Evolutionary conservation across 2,329 filamentous ascomycete genomes (phyloP), one percentile per base, ranked within the genome.

Genomic region (Blastomyces parvus): DNA sequence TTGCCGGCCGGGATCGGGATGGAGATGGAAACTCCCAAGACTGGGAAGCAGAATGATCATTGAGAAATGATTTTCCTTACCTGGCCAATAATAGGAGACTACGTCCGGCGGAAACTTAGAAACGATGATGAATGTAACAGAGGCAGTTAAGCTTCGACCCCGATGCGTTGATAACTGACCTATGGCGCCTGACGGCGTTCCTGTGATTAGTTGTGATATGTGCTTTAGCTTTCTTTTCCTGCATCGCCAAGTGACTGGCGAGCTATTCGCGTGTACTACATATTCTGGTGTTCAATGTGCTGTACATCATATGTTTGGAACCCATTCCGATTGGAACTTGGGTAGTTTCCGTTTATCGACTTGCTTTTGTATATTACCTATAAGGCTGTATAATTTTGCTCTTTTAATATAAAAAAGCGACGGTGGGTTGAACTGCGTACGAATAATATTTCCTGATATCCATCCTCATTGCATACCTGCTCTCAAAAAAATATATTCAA

Each of bases 1-100:
- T 68, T 48, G 60, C 63, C 59, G 53, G n/a, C n/a, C n/a, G n/a
- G n/a, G n/a, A 59, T 56, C 36, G 33, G 33, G 52, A 25, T 55
- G 27, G 33, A 55, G 52, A 36, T 36, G 27, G 27, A 53, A 27
- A 53, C 22, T 53, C 50, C 30, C 14, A 30, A 53, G 50, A 8
- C 44, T 48, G 6, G 19, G 44, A 27, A 11, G 19, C 19, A 52
- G 22, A 27, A 52, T 22, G 48, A 52, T 52, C 22, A 27, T 13
- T 52, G 48, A 52, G 9, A 36, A 27, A 52, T 52, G 11, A 27
- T 52, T 14, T 55, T 19, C 50, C 25, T 17, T n/a, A 55, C 25
- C 13, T n/a, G 36, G 52, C 1, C 7, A 55, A 4, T 4, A 55
- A n/a, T n/a, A n/a, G 9, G 19, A 36, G 52, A 36, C 17, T n/a